These are phyloP conservation scores for Euryodendron excelsum DNA, from an alignment of 148 eudicot species.

Conservation along the genomic window DNA sequence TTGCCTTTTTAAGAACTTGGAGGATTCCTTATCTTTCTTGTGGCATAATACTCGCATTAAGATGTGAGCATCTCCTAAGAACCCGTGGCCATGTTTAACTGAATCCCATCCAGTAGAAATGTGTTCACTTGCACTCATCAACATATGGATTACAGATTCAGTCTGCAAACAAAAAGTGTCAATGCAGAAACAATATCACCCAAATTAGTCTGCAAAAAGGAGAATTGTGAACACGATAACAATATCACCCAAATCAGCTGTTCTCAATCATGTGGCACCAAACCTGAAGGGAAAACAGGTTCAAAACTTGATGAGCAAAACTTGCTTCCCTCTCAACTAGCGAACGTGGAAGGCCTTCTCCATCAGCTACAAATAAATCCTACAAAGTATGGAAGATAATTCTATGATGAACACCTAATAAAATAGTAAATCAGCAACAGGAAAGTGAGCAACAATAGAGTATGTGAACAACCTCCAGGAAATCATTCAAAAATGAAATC, in stretches of 20 bases:
- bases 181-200: background rate
- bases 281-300: slow-evolving; percentile 78
- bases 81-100: slow-evolving; percentile 35
- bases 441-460: background rate
- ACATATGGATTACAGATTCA: slow-evolving; percentile 71
- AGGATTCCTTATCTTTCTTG: slow-evolving; percentile 83
- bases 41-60: slow-evolving; percentile 81
- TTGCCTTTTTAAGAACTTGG: slow-evolving; percentile 64
- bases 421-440: background rate
- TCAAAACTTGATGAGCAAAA: slow-evolving; percentile 65
- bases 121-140: slow-evolving; percentile 74
- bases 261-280: background rate
- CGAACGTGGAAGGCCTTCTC: slow-evolving; percentile 97
- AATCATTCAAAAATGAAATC: background rate
- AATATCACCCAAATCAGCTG: background rate
- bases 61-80: slow-evolving; percentile 65
- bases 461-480: background rate
- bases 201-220: background rate
- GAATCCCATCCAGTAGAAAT: slow-evolving; percentile 44
- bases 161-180: slow-evolving; percentile 37
- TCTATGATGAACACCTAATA: background rate
- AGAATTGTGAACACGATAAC: background rate
- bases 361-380: slow-evolving; percentile 95
- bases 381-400: slow-evolving; percentile 26
- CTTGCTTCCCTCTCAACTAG: slow-evolving; percentile 71